Conservation (phyloP, 2,329 filamentous ascomycete genomes). For the Microdochium paspali region DNA sequence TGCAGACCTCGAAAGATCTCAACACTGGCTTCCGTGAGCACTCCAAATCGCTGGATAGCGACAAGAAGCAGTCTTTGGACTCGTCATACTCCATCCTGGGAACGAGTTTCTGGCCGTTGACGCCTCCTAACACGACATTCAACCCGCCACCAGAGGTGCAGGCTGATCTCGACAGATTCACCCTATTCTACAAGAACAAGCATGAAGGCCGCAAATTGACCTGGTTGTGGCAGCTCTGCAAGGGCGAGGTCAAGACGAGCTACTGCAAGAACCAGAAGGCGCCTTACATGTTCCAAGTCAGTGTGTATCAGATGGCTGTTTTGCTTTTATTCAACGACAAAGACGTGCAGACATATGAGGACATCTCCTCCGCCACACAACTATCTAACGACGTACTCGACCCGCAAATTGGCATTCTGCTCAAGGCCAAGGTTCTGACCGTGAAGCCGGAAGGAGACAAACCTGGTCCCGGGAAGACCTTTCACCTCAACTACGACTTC, state of each 20-base stretch:
- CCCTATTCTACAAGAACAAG: conserved; percentile 89
- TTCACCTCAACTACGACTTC: conserved; percentile 86
- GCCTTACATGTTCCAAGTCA: conserved; percentile 94
- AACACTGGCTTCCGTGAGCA: conserved; percentile 84
- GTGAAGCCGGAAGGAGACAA: conserved; percentile 66
- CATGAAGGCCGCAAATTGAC: conserved; percentile 94
- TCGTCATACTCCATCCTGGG: conserved; percentile 88
- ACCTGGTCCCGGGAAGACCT: conserved; percentile 67
- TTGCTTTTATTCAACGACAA: conserved; percentile 89
- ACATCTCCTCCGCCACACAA: conserved; percentile 74
- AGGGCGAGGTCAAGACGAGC: conserved; percentile 89
- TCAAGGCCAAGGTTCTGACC: conserved; percentile 85
- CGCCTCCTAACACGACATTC: conserved; percentile 79
- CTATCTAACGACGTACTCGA: conserved; percentile 77
- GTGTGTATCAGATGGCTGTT: conserved; percentile 96
- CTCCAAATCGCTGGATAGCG: conserved; percentile 51
- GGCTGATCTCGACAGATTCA: conserved; percentile 82
- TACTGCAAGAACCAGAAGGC: conserved; percentile 86
- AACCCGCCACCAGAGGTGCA: conserved; percentile 77
- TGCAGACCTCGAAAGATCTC: conserved; percentile 96
- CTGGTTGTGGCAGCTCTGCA: conserved; percentile 97
- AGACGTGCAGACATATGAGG: conserved; percentile 76
- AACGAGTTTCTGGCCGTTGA: conserved; percentile 95
- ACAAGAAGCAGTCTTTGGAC: conserved; percentile 61
- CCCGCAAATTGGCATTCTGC: conserved; percentile 72